Evolutionary conservation across 306 rosid species (phyloP), one percentile per base, ranked within the genome.

Genomic region (Clitoria ternatea): DNA sequence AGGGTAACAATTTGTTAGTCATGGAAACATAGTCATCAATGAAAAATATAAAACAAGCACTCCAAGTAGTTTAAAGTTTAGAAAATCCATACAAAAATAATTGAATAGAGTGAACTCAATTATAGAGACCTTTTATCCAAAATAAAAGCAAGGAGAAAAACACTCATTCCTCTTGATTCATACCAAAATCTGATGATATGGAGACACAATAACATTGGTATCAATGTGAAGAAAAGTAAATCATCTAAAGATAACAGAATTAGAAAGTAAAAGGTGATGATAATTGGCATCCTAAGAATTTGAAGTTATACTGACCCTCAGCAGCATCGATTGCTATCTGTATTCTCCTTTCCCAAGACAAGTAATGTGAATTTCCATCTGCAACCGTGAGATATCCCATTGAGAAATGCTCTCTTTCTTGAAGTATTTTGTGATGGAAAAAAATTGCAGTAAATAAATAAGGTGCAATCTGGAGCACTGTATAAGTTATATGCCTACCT

Each of bases 241-340:
- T n/a, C 7, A 4, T 44, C 8, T 27, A 30, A 36, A 9, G 11
- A 1, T 2, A 42, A 17, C 44, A 60, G 70, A 10, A 61, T 45
- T 40, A 55, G 53, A 44, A 70, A 29, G 57, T 12, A 35, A 45
- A 72, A 22, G 20, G 8, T 52, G 23, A 50, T 49, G 14, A 67
- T 68, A 36, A 36, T 1, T 19, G 22, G 48, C 14, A 33, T 70
- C 20, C 26, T 42, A 29, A 11, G 23, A 20, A n/a, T 8, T 8
- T 14, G 22, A 53, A 72, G 66, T 36, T 68, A 43, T 43, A 59
- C 80, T 53, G 49, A 85, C 89, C 94, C 49, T 85, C 87, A 49
- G 94, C 90, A 6, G 90, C 90, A 54, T 88, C 90, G 1, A 88
- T 73, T 62, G 94, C 90, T 43, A 88, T 84, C 75, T 33, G 89